phyloP scores from a whole-genome alignment of 2,329 filamentous ascomycete species.

The Clathrospora elynae region DNA sequence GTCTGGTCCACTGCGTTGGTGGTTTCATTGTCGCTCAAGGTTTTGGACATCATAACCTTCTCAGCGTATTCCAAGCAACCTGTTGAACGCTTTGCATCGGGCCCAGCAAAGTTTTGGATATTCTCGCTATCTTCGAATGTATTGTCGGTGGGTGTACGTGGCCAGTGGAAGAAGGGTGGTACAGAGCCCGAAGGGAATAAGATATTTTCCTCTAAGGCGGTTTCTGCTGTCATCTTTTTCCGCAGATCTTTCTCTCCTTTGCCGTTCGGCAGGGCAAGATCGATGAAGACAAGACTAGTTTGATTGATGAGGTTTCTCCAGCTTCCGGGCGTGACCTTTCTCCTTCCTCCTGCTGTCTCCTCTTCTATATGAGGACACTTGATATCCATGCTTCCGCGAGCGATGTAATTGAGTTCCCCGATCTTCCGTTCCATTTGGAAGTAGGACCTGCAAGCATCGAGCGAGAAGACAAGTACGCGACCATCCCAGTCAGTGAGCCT shows the following conservation, averaged over 20 bases:
- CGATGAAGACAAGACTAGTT: conserved; percentile 27
- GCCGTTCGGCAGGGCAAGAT: conserved; percentile 18
- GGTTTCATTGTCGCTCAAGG: conserved; percentile 8
- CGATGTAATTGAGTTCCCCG: conserved; percentile 21
- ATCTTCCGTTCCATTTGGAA: conserved; percentile 41
- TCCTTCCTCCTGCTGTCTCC: conserved; percentile 3
- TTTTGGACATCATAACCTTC: conserved; percentile 28
- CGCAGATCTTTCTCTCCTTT: conserved; percentile 4
- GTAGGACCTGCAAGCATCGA: conserved; percentile 32
- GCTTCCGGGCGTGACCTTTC: conserved; percentile 18
- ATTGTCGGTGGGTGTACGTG: conserved; percentile 2
- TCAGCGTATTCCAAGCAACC: conserved; percentile 33
- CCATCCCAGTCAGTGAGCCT: conserved; percentile 30
- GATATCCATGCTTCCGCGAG: neutral
- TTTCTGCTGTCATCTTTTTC: too few relatives aligned
- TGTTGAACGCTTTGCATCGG: conserved; percentile 10
- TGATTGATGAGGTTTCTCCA: conserved; percentile 30
- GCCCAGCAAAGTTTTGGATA: neutral
- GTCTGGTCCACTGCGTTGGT: conserved; percentile 22
- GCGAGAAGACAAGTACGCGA: conserved; percentile 28
- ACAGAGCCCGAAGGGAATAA: conserved; percentile 9
- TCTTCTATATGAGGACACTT: conserved; percentile 16
- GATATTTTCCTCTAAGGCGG: too few relatives aligned
- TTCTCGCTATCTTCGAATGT: neutral
- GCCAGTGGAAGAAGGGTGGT: conserved; percentile 42